phyloP scores from a whole-genome alignment of 148 eudicot genomes.

The Spergularia marina region DNA sequence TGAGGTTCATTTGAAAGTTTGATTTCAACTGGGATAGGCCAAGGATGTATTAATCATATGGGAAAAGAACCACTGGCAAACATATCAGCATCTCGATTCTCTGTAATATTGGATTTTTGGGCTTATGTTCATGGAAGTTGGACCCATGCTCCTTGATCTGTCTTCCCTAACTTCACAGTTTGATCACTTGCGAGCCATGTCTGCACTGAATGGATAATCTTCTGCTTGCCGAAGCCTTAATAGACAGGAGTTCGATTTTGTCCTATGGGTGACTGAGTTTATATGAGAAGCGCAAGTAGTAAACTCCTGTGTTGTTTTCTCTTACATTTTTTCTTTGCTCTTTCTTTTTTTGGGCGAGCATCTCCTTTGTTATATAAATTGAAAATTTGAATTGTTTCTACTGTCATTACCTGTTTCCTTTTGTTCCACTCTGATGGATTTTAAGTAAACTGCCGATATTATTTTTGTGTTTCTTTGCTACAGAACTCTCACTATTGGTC shows the following conservation, averaged over 20 bases:
- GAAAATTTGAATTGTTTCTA: not conserved
- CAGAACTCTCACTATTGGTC: constrained; percentile 96
- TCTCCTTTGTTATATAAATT: not conserved
- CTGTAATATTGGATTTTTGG: not conserved
- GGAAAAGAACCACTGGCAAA: too few relatives aligned
- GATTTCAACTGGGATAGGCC: not conserved
- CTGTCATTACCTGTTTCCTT: not conserved
- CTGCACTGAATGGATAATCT: not conserved
- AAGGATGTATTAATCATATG: too few relatives aligned
- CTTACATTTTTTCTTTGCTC: too few relatives aligned
- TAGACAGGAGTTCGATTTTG: not conserved
- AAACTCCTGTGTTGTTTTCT: too few relatives aligned
- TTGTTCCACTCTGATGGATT: not conserved
- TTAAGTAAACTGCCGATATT: not conserved
- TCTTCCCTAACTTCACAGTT: not conserved
- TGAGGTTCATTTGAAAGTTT: not conserved
- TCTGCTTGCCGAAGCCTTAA: not conserved
- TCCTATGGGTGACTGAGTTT: not conserved
- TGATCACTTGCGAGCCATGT: not conserved
- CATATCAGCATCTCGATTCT: too few relatives aligned
- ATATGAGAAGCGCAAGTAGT: not conserved
- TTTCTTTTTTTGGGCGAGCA: not conserved
- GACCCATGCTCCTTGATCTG: not conserved
- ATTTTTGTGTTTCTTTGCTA: constrained; percentile 23
- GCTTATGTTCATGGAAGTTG: not conserved